Conservation (phyloP, 495 filamentous ascomycete genomes). For the Extremus antarcticus region DNA sequence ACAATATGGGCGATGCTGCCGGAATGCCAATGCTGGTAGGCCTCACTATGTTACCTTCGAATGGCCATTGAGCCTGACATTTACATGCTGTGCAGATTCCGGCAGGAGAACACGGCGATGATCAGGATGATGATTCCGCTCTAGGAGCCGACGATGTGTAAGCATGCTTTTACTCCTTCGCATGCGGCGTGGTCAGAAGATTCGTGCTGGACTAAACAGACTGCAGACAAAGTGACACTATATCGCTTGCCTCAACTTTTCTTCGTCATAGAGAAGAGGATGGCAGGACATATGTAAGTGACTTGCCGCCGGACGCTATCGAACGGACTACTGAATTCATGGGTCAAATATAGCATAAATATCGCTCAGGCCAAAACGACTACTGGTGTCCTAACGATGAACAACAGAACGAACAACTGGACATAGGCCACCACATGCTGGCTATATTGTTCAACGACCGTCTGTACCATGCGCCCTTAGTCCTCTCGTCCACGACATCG, state of each 20-base stretch:
- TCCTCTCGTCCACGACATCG: not conserved
- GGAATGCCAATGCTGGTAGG: not conserved
- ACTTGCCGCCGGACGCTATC: too few relatives aligned
- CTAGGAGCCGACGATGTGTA: not conserved
- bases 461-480: not conserved
- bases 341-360: not conserved
- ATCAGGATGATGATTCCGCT: not conserved
- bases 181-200: not conserved
- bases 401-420: not conserved
- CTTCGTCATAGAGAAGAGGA: not conserved
- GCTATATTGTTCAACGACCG: not conserved
- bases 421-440: not conserved
- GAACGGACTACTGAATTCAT: not conserved
- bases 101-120: not conserved
- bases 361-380: not conserved
- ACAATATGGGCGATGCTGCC: not conserved
- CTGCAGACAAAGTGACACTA: not conserved
- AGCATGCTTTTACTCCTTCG: too few relatives aligned
- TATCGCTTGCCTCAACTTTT: not conserved
- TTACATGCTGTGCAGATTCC: not conserved
- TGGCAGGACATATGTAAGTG: not conserved
- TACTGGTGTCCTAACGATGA: slow-evolving; percentile 5
- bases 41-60: too few relatives aligned
- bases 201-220: not conserved
- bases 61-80: too few relatives aligned